Base-by-base conservation (phyloP, 2,329 filamentous ascomycete genomes). In the Penicillium thymicola region DNA sequence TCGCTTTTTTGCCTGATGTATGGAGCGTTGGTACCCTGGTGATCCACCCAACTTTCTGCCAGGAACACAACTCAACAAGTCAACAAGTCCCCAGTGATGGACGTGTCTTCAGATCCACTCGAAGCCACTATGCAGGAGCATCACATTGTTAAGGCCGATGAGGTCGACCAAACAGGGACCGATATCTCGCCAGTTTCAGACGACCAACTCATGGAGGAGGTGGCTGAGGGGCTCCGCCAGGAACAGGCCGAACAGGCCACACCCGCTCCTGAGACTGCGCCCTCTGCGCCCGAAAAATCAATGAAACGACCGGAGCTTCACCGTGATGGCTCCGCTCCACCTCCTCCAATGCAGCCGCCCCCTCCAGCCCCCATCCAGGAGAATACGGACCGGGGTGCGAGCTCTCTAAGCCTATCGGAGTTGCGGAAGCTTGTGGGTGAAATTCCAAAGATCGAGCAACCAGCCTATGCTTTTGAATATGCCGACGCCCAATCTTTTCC, bases 391-490 rank as follows among this genome's bases (percentile, higher is more conserved):
- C 64, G 67, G 46, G 62, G 84, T 69, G 72, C 78, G 25, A 89
- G 92, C 75, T 92, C 89, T 16, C 79, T 93, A 28, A 92, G 89
- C 34, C 78, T 93, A 42, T 82, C 86, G 59, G 89, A 93, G 73
- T 79, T 93, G 48, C 83, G 85, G 61, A 85, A 84, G 62, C 83
- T 92, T 52, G 87, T 92, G 18, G 84, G 85, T 60, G 89, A 92
- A 57, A 85, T 90, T 64, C 88, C 88, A 16, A 85, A 84, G 61
- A 71, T 81, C 50, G 89, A 92, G 63, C 83, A 88, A 48, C 79
- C 82, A 42, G 85, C 86, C 11, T 99, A 99, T 78, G 92, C 94
- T 59, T 99, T 96, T 71, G 84, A 84, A 61, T 93, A 93, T 76
- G 78, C 83, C 27, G 89, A 93, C 72, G 82, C 83, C 54, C 86